A percentile compares a stretch with the other conserved stretches of the same genome.
Conservation (phyloP, 2,329 filamentous ascomycete species). For the Venturiaceae sp. region DNA sequence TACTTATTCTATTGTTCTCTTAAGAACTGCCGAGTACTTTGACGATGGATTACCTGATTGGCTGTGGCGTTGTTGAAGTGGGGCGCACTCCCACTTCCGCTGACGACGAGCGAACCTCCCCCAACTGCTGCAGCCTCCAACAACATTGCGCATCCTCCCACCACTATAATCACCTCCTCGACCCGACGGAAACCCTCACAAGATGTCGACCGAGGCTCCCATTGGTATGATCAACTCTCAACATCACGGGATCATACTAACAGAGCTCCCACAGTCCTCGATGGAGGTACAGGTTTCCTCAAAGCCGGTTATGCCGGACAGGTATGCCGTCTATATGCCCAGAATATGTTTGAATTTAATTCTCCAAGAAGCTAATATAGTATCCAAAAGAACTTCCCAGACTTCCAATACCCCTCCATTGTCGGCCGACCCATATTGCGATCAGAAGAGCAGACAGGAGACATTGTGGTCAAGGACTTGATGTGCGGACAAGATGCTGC, state of each 20-base stretch:
- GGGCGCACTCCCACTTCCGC: background rate
- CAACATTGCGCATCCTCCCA: background rate
- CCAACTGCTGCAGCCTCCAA: background rate
- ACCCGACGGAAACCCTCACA: background rate
- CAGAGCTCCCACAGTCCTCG: constrained; percentile 60
- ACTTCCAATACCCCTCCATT: constrained; percentile 97
- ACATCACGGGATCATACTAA: background rate
- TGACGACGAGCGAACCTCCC: background rate
- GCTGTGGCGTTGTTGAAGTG: background rate
- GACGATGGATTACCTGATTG: background rate
- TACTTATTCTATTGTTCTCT: too few species aligned
- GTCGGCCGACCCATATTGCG: constrained; percentile 95
- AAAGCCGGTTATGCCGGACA: constrained; percentile 98
- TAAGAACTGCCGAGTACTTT: background rate
- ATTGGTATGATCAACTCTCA: constrained; percentile 1
- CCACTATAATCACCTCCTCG: background rate
- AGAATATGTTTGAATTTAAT: background rate
- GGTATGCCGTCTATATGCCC: constrained; percentile 33
- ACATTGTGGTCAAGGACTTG: constrained; percentile 84
- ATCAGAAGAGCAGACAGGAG: constrained; percentile 77
- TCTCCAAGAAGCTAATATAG: background rate
- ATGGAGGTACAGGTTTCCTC: constrained; percentile 98
- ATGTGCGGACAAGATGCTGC: constrained; percentile 99
- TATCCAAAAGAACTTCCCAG: constrained; percentile 76
- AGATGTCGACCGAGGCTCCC: constrained; percentile 3